A percentile compares a stretch with the other conserved stretches of the same genome.
Conservation (phyloP, 1,284 basidiomycete species). For the Neotropicomus parvogracilis region DNA sequence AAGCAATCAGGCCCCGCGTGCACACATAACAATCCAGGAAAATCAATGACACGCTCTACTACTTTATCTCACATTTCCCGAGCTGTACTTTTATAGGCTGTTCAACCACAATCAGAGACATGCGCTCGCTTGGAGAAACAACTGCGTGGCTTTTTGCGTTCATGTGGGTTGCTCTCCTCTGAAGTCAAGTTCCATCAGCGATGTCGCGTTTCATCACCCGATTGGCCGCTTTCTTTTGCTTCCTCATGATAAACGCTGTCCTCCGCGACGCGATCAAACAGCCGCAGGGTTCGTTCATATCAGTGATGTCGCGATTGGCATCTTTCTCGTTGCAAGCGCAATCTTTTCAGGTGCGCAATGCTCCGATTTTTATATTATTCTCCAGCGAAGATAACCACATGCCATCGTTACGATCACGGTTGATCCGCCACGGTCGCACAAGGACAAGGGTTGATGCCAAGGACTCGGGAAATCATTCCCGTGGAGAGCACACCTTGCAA, state of each 20-base stretch:
- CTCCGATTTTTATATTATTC: background rate
- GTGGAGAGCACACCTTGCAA: background rate
- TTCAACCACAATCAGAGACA: background rate
- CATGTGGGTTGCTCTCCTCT: constrained; percentile 4
- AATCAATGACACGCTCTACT: too few species aligned
- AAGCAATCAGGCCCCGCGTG: background rate
- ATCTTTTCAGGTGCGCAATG: background rate
- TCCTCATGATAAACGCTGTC: too few species aligned
- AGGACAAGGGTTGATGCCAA: background rate
- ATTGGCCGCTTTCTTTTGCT: constrained; percentile 2
- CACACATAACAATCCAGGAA: too few species aligned
- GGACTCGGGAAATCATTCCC: background rate
- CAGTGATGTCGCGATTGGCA: too few species aligned
- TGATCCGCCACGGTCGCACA: background rate
- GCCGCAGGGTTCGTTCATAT: too few species aligned
- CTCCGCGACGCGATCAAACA: too few species aligned
- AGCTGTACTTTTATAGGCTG: background rate
- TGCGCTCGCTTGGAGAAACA: background rate
- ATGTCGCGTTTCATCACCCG: background rate
- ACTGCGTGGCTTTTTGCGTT: background rate
- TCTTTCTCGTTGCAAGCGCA: background rate
- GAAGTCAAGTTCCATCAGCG: background rate
- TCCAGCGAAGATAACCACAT: constrained; percentile 1
- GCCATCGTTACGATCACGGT: background rate
- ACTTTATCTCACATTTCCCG: background rate